A percentile compares a stretch with the other conserved stretches of the same genome.
These are phyloP conservation scores for Diddensiella caesifluorescens DNA, from an alignment of 805 yeast species.

Conservation along the genomic window DNA sequence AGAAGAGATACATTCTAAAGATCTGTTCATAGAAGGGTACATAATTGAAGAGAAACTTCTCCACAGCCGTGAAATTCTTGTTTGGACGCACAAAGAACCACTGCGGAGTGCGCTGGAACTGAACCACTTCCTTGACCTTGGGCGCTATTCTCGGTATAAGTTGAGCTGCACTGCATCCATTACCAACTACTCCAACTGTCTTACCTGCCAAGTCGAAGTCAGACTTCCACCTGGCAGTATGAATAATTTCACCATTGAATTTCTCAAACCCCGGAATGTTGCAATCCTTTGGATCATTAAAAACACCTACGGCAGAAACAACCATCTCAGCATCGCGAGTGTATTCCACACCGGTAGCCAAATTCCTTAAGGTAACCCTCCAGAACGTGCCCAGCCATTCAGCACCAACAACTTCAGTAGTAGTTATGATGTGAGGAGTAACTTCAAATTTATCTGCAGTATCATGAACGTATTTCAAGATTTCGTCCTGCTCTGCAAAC, in stretches of 20 bases:
- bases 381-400: conserved; percentile 19
- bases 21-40: conserved; percentile 10
- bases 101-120: conserved; percentile 21
- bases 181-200: conserved; percentile 20
- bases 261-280: conserved; percentile 25
- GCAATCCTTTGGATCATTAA: conserved; percentile 29
- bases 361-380: conserved; percentile 6
- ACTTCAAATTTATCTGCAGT: conserved; percentile 25
- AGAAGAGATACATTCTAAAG: conserved; percentile 9
- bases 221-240: conserved; percentile 32
- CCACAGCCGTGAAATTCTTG: conserved; percentile 8
- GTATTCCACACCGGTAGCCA: conserved; percentile 12
- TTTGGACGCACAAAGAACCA: conserved; percentile 17
- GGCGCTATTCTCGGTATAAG: conserved; percentile 17
- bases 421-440: conserved; percentile 20
- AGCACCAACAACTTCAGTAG: conserved; percentile 18
- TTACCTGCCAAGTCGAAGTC: conserved; percentile 21
- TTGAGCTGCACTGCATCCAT: conserved; percentile 22
- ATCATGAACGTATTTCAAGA: conserved; percentile 23
- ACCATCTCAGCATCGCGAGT: conserved; percentile 22
- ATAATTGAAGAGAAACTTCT: conserved; percentile 12
- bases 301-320: conserved; percentile 26
- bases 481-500: conserved; percentile 26
- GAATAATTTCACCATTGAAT: conserved; percentile 30
- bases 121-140: conserved; percentile 13